Conservation (phyloP, 2,329 filamentous ascomycete genomes). For the Penicillium sp. region DNA sequence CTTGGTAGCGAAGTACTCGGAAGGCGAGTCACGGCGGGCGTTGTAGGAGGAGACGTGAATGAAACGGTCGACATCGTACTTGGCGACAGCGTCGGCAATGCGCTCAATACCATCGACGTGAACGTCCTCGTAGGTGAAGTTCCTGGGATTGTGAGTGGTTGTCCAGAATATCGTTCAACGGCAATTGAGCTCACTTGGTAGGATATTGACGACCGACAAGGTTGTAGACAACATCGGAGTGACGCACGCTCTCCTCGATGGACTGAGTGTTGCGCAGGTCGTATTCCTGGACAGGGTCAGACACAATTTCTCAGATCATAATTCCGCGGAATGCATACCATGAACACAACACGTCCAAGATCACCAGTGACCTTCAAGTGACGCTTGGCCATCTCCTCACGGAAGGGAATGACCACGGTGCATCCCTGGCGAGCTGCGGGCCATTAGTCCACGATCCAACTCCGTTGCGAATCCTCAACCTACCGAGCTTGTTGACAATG, state of each 20-base stretch:
- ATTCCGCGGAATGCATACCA: constrained; percentile 53
- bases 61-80: constrained; percentile 96
- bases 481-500: constrained; percentile 92
- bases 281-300: constrained; percentile 67
- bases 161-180: not conserved
- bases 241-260: constrained; percentile 93
- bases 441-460: constrained; percentile 25
- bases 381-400: constrained; percentile 97
- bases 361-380: constrained; percentile 97
- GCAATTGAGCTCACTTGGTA: constrained; percentile 72
- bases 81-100: constrained; percentile 90
- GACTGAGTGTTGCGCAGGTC: constrained; percentile 92
- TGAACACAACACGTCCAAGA: constrained; percentile 83
- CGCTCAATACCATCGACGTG: constrained; percentile 90
- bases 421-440: constrained; percentile 82
- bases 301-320: not conserved
- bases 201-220: constrained; percentile 91
- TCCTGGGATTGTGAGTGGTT: constrained; percentile 60
- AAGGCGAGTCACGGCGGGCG: constrained; percentile 74
- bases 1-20: constrained; percentile 92
- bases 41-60: constrained; percentile 97
- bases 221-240: constrained; percentile 98
- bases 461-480: constrained; percentile 20
- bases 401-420: constrained; percentile 88
- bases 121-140: constrained; percentile 90